Percentiles rank a stretch among this genome's conserved stretches.
phyloP scores from a whole-genome alignment of 495 filamentous ascomycete species.

The Penicillium taxi region DNA sequence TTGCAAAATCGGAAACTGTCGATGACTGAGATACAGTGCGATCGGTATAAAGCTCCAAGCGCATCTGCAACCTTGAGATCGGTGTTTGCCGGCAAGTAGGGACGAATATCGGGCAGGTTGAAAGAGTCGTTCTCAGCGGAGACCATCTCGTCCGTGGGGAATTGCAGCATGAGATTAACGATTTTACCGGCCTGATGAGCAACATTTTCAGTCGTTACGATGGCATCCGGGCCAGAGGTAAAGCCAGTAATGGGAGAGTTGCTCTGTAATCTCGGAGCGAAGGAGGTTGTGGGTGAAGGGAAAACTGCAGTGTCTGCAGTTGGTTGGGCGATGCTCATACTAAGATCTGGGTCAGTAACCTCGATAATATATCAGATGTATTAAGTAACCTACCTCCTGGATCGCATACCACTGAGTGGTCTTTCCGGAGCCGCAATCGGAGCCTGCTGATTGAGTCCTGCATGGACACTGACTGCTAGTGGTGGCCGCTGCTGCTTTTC shows the following conservation, averaged over 20 bases:
- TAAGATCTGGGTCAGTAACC: constrained; percentile 10
- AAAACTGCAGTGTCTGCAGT: constrained; percentile 61
- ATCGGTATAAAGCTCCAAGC: constrained; percentile 77
- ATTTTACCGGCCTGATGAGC: constrained; percentile 43
- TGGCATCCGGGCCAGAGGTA: constrained; percentile 14
- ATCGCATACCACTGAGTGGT: constrained; percentile 23
- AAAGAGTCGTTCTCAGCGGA: constrained; percentile 58
- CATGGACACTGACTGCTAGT: constrained; percentile 21
- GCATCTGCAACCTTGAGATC: constrained; percentile 78
- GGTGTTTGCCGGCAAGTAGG: constrained; percentile 62
- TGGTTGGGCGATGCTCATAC: constrained; percentile 41
- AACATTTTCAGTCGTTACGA: constrained; percentile 36
- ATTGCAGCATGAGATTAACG: constrained; percentile 58
- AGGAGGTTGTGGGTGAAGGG: constrained; percentile 50
- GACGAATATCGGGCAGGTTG: constrained; percentile 66
- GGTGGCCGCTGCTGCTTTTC: constrained; percentile 38
- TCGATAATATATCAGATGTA: not conserved
- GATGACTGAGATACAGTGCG: constrained; percentile 88
- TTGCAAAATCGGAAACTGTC: constrained; percentile 94
- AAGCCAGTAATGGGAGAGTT: constrained; percentile 6
- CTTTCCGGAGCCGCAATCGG: constrained; percentile 15
- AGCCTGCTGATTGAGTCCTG: constrained; percentile 15
- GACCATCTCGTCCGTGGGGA: constrained; percentile 47
- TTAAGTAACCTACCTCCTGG: constrained; percentile 30
- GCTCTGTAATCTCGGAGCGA: constrained; percentile 24